Evolutionary conservation across 2,329 filamentous ascomycete species (phyloP).

Genomic region (Microsporum audouinii): DNA sequence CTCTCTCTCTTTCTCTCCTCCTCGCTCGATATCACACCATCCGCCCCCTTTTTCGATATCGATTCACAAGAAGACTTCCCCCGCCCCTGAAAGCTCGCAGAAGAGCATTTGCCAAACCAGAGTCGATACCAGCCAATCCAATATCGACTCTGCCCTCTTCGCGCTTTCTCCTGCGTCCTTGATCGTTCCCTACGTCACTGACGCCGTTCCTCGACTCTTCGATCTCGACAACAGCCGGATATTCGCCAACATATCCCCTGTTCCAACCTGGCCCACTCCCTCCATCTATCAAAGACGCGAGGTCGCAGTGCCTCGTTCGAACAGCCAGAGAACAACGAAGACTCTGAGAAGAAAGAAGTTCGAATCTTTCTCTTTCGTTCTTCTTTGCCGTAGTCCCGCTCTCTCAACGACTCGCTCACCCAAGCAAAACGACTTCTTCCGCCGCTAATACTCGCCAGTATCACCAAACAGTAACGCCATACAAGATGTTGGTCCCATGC

Average conservation of each 20-base stretch:
- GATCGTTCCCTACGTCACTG: not conserved
- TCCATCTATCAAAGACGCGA: not conserved
- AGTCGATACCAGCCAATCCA: not conserved
- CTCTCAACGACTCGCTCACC: not conserved
- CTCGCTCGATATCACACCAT: not conserved
- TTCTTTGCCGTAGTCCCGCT: not conserved
- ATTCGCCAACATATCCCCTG: not conserved
- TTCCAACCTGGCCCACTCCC: not conserved
- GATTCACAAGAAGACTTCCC: not conserved
- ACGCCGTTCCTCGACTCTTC: not conserved
- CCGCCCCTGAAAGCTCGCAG: not conserved
- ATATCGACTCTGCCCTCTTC: not conserved
- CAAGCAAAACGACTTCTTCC: not conserved
- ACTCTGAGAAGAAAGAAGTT: not conserved
- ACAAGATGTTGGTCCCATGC: not conserved
- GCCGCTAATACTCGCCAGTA: not conserved
- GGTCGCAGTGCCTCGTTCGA: not conserved
- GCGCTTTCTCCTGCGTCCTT: not conserved
- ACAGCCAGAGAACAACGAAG: not conserved
- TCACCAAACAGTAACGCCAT: not conserved
- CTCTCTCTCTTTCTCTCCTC: not conserved
- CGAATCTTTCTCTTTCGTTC: not conserved
- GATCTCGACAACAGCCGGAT: not conserved
- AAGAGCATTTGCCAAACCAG: not conserved
- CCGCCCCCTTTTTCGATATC: not conserved